Evolutionary conservation across 2,329 filamentous ascomycete species (phyloP).

Genomic region (Aspergillus fructus): DNA sequence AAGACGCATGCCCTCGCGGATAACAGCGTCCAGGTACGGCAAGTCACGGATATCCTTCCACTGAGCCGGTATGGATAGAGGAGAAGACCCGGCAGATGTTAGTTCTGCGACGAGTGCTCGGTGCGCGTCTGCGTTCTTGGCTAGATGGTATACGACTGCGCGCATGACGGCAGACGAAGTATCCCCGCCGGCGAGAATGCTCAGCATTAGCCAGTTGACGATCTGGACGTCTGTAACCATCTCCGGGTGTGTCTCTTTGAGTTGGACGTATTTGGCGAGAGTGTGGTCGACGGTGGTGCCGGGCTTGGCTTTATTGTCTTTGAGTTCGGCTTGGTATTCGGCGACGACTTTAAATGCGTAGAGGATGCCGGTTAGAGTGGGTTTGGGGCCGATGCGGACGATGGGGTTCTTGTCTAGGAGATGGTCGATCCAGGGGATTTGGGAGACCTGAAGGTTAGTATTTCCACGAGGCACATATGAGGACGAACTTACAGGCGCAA

Average conservation of each 20-base stretch:
- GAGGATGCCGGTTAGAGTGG: slow-evolving; percentile 13
- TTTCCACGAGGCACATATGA: neutral
- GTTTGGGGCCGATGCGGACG: slow-evolving; percentile 22
- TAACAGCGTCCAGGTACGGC: slow-evolving; percentile 52
- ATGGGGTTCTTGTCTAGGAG: slow-evolving; percentile 24
- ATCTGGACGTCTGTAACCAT: slow-evolving; percentile 28
- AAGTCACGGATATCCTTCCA: slow-evolving; percentile 15
- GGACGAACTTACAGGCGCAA: slow-evolving; percentile 15
- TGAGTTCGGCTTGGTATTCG: slow-evolving; percentile 4
- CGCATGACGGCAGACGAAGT: slow-evolving; percentile 35
- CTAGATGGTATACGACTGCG: slow-evolving; percentile 32
- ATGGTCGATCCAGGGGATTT: slow-evolving; percentile 21
- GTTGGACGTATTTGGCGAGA: slow-evolving; percentile 32
- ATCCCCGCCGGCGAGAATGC: slow-evolving; percentile 35
- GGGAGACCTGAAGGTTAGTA: slow-evolving; percentile 18
- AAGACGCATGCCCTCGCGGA: slow-evolving; percentile 53
- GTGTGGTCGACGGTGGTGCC: slow-evolving; percentile 25
- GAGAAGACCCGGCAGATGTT: neutral
- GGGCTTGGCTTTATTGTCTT: slow-evolving; percentile 1
- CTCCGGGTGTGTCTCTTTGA: slow-evolving; percentile 21
- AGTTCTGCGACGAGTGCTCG: slow-evolving; percentile 7
- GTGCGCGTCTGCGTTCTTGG: slow-evolving; percentile 22
- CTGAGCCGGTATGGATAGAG: slow-evolving; percentile 5
- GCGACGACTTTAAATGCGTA: slow-evolving; percentile 12
- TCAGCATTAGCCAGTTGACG: slow-evolving; percentile 28